Percentiles rank a stretch among this genome's conserved stretches.
Conservation (phyloP, 2,329 filamentous ascomycete species). For the Neonectria magnoliae region DNA sequence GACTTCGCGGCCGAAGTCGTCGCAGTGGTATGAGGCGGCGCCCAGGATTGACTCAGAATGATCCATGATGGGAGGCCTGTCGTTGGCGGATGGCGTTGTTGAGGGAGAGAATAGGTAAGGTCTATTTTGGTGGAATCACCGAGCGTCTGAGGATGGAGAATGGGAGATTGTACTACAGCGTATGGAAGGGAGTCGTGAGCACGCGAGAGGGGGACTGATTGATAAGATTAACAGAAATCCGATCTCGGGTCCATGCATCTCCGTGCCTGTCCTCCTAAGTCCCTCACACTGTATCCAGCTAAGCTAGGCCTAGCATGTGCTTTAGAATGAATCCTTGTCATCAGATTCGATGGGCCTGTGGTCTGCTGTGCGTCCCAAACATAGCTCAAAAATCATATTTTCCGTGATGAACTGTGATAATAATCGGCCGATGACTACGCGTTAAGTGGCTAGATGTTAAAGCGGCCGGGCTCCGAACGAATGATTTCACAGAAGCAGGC, state of each 20-base stretch:
- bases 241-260: constrained; percentile 10
- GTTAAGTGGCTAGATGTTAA: too few species aligned
- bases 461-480: too few species aligned
- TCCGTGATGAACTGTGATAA: too few species aligned
- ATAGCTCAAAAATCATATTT: too few species aligned
- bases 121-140: not conserved
- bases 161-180: too few species aligned
- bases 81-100: not conserved
- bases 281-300: not conserved
- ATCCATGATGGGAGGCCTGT: constrained; percentile 4
- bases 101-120: constrained; percentile 10
- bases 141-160: not conserved
- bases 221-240: constrained; percentile 19
- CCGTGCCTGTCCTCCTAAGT: not conserved
- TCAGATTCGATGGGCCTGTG: not conserved
- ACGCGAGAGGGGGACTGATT: constrained; percentile 1
- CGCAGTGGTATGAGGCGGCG: constrained; percentile 16
- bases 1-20: constrained; percentile 15
- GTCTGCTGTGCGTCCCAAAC: too few species aligned
- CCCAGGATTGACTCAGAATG: constrained; percentile 13
- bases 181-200: not conserved
- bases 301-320: not conserved
- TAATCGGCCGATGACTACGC: not conserved
- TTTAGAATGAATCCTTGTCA: not conserved
- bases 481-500: too few species aligned